Base-by-base conservation (phyloP, 202 grass and related monocot genomes). In the Zoysia matrella region DNA sequence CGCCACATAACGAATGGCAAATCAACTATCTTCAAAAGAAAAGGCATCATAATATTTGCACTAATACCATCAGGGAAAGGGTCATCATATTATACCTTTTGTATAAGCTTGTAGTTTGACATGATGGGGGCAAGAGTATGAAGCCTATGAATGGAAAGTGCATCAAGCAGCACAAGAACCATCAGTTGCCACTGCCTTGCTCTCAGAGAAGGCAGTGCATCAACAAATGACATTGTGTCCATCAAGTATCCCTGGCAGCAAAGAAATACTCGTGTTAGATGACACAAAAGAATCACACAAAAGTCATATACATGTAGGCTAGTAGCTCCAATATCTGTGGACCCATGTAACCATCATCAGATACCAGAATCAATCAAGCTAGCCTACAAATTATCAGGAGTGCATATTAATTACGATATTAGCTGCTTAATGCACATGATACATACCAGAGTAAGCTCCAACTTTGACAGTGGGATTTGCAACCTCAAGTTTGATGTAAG, bases 401-500 rank as follows among this genome's bases (percentile, higher is more conserved):
- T 48, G 18, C 52, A 52, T 48, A 47, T 44, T 13, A 56, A 10
- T 11, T 58, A 78, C 43, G 4, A 30, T 55, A 78, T 18, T 80
- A 80, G 16, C 57, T 49, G 11, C 44, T 48, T 14, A 8, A 30
- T 8, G 39, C 46, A 60, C 3, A 41, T 66, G 64, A 65, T 39
- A 71, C 77, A 56, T 94, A 96, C 93, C 93, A 99, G 71, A 90
- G 75, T 85, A 72, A 81, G 90, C 89, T 96, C 95, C 85, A 99
- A 74, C 74, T 89, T 90, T 10, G 96, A 99, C 64, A 99, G 67
- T 5, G 93, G 93, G 8, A 85, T 80, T 51, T 77, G 80, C 65
- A 99, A 42, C 74, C 67, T 89, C 76, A 95, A 68, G 80, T 92
- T 87, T 69, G 57, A 86, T 60, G 88, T 49, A 77, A 94, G 85